Conservation (phyloP, 2,329 filamentous ascomycete species). For the Cordyceps javanica region DNA sequence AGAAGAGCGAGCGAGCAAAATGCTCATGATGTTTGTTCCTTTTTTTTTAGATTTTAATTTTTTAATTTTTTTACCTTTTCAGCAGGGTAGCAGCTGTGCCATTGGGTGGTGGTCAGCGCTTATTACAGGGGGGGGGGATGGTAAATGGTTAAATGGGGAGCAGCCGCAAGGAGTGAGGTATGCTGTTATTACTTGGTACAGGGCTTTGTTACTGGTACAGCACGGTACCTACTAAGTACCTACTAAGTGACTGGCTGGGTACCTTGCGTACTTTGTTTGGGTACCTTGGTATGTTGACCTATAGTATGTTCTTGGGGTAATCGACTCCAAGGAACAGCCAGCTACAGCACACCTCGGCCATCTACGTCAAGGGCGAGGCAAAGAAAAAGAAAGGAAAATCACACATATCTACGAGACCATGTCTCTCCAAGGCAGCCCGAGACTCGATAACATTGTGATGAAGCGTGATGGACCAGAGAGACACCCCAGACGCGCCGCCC, state of each 20-base stretch:
- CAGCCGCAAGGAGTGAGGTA: not conserved
- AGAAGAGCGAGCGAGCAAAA: not conserved
- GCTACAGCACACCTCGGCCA: no score
- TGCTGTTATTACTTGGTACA: not conserved
- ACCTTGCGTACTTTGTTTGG: no score
- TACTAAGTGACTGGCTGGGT: no score
- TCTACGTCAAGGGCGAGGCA: not conserved
- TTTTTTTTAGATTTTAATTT: slow-evolving; percentile 4
- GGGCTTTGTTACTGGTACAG: not conserved
- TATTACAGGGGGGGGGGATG: not conserved
- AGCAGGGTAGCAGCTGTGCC: not conserved
- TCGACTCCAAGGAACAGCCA: no score
- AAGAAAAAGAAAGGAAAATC: not conserved
- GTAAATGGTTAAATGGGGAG: no score
- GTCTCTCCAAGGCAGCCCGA: not conserved
- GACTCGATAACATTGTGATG: not conserved
- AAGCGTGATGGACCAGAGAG: not conserved
- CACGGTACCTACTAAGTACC: not conserved
- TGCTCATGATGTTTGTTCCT: slow-evolving; percentile 6
- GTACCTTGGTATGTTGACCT: no score
- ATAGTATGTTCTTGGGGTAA: no score
- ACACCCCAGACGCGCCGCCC: not conserved
- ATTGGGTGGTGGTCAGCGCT: not conserved
- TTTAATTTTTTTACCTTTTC: no score
- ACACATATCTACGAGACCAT: not conserved